Evolutionary conservation across 2,329 filamentous ascomycete genomes (phyloP).

Genomic region (Graphiopsis chlorocephala): DNA sequence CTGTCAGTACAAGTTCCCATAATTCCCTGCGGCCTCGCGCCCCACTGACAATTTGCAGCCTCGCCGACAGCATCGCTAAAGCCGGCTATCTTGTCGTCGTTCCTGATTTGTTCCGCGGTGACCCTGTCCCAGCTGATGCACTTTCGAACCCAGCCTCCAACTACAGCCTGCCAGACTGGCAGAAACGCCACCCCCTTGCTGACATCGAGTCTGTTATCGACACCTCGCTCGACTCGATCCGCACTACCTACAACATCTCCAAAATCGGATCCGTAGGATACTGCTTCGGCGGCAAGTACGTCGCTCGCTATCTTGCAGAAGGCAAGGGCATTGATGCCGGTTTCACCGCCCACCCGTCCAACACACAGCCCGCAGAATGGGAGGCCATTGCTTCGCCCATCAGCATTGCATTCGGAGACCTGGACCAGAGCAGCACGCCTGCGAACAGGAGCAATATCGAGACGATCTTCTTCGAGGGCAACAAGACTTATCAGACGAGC

Average conservation of each 20-base stretch:
- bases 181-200: constrained; percentile 43
- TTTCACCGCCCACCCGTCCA: constrained; percentile 69
- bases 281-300: constrained; percentile 76
- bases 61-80: constrained; percentile 35
- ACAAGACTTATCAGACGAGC: constrained; percentile 33
- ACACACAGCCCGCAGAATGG: constrained; percentile 65
- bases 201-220: constrained; percentile 49
- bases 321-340: constrained; percentile 59
- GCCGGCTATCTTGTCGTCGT: constrained; percentile 34
- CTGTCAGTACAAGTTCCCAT: constrained; percentile 22
- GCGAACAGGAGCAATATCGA: constrained; percentile 27
- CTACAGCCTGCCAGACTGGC: constrained; percentile 45
- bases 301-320: constrained; percentile 58
- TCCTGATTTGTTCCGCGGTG: constrained; percentile 37
- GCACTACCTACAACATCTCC: constrained; percentile 50
- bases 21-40: too few relatives aligned
- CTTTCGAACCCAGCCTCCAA: constrained; percentile 29
- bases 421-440: constrained; percentile 23
- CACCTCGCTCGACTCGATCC: constrained; percentile 45
- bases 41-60: constrained; percentile 20
- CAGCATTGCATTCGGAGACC: constrained; percentile 53
- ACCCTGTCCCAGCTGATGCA: constrained; percentile 29
- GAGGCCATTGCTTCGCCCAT: constrained; percentile 64
- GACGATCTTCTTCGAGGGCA: constrained; percentile 28
- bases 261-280: constrained; percentile 67